Base-by-base conservation (phyloP, 106 monocot genomes). In the Allium fistulosum region DNA sequence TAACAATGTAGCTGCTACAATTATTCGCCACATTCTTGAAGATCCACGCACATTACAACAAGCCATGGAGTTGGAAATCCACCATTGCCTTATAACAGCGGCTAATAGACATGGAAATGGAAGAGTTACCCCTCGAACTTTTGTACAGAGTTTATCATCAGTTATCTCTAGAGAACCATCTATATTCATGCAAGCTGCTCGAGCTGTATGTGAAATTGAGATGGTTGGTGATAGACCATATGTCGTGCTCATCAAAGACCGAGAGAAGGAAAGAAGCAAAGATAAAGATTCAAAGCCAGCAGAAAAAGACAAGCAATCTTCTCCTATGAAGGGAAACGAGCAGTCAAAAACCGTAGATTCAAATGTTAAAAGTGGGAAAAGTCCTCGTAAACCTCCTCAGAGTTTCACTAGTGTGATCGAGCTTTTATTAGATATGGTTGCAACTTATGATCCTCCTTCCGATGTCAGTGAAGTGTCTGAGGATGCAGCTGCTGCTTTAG, bases 51-150 rank as follows among this genome's bases (percentile, higher is more conserved):
- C 99, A 49, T 87, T 99, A 55, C 99, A 99, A 72, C 99, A 99
- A 70, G 90, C 93, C 26, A 99, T 99, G 99, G 99, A 99, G 72
- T 77, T 87, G 72, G 99, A 99, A 74, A 99, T 99, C 59, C 84
- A 90, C 4, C 93, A 93, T 62, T 87, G 80, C 75, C 87, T 99
- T 53, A 11, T 87, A 10, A 76, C 93, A 53, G 83, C 84, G 49
- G 51, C 93, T 59, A 87, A 66, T 71, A 85, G 99, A 71, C 89
- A 93, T 78, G 80, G 84, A 65, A 99, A 81, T 85, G 79, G 82
- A 58, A 81, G 93, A 63, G 77, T 93, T 50, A 85, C 87, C 4
- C 80, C 90, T n/a, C 84, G 85, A 8, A 99, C 74, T 74, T 99
- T 99, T 85, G 83, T 99, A 46, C 93, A 99, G 67, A 93, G 67